Conservation (phyloP, 495 filamentous ascomycete species). For the Parmelia sp. region DNA sequence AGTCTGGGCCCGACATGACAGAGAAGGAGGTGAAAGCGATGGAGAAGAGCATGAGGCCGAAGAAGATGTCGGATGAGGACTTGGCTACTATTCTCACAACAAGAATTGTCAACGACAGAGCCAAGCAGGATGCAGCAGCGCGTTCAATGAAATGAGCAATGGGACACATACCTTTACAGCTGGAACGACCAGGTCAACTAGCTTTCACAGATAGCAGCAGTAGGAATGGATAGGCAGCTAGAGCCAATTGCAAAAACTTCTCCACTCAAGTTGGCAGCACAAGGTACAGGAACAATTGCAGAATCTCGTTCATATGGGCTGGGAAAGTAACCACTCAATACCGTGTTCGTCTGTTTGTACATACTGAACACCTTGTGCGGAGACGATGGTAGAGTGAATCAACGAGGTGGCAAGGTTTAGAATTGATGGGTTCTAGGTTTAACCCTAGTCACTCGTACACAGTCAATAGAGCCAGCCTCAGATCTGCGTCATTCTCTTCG, state of each 20-base stretch:
- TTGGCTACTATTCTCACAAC: conserved; percentile 4
- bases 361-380: too few species aligned
- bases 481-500: too few species aligned
- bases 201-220: background rate
- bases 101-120: background rate
- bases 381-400: too few species aligned
- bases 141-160: background rate
- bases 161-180: background rate
- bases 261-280: too few species aligned
- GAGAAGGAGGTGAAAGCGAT: conserved; percentile 7
- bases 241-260: too few species aligned
- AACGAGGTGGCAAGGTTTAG: too few species aligned
- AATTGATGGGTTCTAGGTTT: too few species aligned
- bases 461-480: too few species aligned
- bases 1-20: background rate
- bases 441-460: too few species aligned
- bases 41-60: conserved; percentile 1
- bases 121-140: background rate
- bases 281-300: background rate
- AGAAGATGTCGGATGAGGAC: conserved; percentile 4
- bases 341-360: too few species aligned
- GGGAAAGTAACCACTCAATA: too few species aligned
- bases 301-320: background rate
- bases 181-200: background rate
- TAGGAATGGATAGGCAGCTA: background rate